These are phyloP conservation scores for Aaosphaeria pasadenensis DNA, from an alignment of 2,329 filamentous ascomycete species.

Conservation along the genomic window DNA sequence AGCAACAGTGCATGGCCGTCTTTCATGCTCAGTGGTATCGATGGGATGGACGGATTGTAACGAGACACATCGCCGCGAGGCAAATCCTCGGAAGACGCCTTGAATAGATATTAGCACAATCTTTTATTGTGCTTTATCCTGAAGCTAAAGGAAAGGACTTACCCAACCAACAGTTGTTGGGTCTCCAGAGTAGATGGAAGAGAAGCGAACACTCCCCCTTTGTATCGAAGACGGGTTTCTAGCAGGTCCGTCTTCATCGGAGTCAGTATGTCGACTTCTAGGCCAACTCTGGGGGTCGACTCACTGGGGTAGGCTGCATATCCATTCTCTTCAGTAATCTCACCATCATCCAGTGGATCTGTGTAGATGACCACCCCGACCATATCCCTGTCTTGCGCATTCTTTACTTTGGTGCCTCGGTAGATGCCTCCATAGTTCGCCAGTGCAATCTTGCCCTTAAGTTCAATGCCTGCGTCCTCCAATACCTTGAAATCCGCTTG, in stretches of 20 bases:
- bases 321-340: slow-evolving; percentile 40
- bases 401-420: slow-evolving; percentile 44
- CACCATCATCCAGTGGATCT: slow-evolving; percentile 39
- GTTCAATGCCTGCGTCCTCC: slow-evolving; percentile 34
- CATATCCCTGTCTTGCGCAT: slow-evolving; percentile 40
- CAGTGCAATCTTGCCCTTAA: slow-evolving; percentile 43
- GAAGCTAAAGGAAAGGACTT: no score
- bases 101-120: no score
- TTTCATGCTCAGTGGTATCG: slow-evolving; percentile 25
- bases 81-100: slow-evolving; percentile 22
- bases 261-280: not conserved
- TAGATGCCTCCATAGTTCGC: slow-evolving; percentile 39
- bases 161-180: slow-evolving; percentile 26
- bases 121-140: no score
- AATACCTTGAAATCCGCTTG: slow-evolving; percentile 39
- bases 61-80: slow-evolving; percentile 21
- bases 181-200: slow-evolving; percentile 50
- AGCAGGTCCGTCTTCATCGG: slow-evolving; percentile 32
- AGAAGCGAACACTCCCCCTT: slow-evolving; percentile 51
- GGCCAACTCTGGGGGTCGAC: not conserved
- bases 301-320: slow-evolving; percentile 33
- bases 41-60: slow-evolving; percentile 33
- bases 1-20: slow-evolving; percentile 29
- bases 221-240: slow-evolving; percentile 41
- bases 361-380: slow-evolving; percentile 39